phyloP scores from a whole-genome alignment of 1,284 basidiomycete genomes.

The Fomitopsis schrenkii region DNA sequence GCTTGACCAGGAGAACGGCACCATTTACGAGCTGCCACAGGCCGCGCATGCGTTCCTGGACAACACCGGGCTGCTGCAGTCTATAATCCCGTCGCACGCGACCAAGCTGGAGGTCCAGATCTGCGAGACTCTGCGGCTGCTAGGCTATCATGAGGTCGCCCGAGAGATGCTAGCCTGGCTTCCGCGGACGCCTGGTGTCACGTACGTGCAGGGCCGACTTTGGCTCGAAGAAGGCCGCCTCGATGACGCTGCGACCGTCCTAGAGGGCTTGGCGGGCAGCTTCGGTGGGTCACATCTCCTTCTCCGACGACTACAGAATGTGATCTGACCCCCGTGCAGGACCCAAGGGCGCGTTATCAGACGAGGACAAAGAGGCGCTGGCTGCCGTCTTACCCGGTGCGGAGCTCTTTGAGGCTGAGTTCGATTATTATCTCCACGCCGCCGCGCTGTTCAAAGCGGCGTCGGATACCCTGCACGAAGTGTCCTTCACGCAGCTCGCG shows the following conservation, averaged over 20 bases:
- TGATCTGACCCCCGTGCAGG: conserved; percentile 33
- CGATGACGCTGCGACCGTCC: conserved; percentile 67
- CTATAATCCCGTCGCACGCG: conserved; percentile 58
- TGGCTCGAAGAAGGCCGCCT: conserved; percentile 66
- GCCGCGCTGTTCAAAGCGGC: conserved; percentile 69
- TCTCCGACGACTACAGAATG: not conserved
- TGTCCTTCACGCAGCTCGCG: conserved; percentile 73
- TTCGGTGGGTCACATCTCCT: conserved; percentile 57
- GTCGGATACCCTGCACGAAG: conserved; percentile 56
- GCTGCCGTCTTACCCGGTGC: conserved; percentile 57
- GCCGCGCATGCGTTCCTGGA: conserved; percentile 70
- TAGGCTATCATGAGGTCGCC: conserved; percentile 64
- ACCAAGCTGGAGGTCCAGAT: conserved; percentile 68
- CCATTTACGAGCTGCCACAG: conserved; percentile 40
- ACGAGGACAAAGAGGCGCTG: conserved; percentile 64
- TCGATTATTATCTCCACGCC: conserved; percentile 75
- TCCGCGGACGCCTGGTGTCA: conserved; percentile 70
- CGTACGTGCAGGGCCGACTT: conserved; percentile 70
- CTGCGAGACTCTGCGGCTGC: conserved; percentile 60
- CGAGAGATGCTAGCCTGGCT: conserved; percentile 69
- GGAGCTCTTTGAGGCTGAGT: conserved; percentile 54
- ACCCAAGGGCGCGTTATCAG: conserved; percentile 44
- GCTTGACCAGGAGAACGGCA: conserved; percentile 47
- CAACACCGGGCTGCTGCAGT: conserved; percentile 57
- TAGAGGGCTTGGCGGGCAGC: conserved; percentile 75